These are phyloP conservation scores for Fusarium mundagurra DNA, from an alignment of 2,329 filamentous ascomycete genomes.

Conservation along the genomic window DNA sequence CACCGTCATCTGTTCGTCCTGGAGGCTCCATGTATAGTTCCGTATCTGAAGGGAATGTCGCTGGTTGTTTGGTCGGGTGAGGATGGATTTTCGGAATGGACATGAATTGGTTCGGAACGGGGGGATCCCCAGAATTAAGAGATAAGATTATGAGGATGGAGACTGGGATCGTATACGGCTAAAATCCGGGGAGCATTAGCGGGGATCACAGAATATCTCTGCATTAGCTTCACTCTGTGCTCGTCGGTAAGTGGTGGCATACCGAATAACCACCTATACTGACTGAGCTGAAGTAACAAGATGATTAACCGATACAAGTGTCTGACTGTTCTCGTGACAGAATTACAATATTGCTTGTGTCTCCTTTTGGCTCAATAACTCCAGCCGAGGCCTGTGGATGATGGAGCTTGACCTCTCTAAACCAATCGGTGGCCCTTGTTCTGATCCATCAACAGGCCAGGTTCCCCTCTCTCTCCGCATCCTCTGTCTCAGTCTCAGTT, in stretches of 20 bases:
- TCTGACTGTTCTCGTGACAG: neutral
- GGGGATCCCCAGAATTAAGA: neutral
- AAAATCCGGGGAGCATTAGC: neutral
- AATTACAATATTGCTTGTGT: too few relatives aligned
- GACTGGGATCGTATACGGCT: neutral
- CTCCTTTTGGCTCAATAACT: neutral
- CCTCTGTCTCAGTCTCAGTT: neutral
- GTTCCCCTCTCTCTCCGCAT: slow-evolving; percentile 15
- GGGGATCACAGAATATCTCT: neutral
- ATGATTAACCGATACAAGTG: too few relatives aligned
- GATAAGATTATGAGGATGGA: neutral
- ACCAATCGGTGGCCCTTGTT: slow-evolving; percentile 20
- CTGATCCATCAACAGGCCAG: neutral
- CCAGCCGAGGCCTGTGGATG: neutral
- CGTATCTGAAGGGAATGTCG: neutral
- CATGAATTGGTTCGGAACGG: slow-evolving; percentile 19
- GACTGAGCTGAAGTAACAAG: neutral
- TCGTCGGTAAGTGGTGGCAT: neutral
- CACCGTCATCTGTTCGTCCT: neutral
- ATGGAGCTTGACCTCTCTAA: neutral
- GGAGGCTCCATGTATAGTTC: slow-evolving; percentile 27
- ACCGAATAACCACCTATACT: neutral
- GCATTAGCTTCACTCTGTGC: neutral
- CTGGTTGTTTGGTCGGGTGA: neutral
- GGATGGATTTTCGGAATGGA: slow-evolving; percentile 9